phyloP scores from a whole-genome alignment of 495 filamentous ascomycete species.

The Terfezia claveryi region DNA sequence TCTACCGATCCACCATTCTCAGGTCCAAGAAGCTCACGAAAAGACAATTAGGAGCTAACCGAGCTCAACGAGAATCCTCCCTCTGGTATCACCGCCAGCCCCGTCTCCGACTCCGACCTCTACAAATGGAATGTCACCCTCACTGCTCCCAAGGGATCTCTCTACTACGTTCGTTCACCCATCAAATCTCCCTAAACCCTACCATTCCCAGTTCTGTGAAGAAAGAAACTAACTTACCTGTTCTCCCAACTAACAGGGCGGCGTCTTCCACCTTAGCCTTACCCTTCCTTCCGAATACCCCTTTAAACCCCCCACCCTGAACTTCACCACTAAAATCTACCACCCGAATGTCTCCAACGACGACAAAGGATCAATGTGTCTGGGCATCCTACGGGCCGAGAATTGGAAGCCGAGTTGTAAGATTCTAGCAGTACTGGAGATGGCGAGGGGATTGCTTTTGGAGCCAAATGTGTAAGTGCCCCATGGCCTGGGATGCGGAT shows the following conservation, averaged over 20 bases:
- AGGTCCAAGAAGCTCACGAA: no score
- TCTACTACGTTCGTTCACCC: slow-evolving; percentile 39
- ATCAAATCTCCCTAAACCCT: neutral
- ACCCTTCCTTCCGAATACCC: slow-evolving; percentile 71
- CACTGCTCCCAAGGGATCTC: slow-evolving; percentile 46
- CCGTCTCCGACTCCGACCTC: slow-evolving; percentile 39
- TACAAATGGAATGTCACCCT: slow-evolving; percentile 67
- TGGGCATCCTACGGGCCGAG: slow-evolving; percentile 66
- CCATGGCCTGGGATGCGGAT: neutral
- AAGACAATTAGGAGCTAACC: neutral
- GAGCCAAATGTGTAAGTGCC: slow-evolving; percentile 51
- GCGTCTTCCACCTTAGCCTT: slow-evolving; percentile 55
- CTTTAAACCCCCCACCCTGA: slow-evolving; percentile 74
- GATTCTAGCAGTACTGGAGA: slow-evolving; percentile 54
- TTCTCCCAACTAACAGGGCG: slow-evolving; percentile 30
- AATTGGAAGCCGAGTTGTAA: slow-evolving; percentile 86
- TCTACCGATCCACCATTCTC: neutral
- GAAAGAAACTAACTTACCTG: slow-evolving; percentile 2
- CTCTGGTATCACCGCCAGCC: neutral
- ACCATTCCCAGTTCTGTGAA: neutral
- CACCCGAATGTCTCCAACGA: slow-evolving; percentile 97
- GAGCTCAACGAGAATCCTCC: neutral
- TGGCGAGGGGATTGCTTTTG: slow-evolving; percentile 50
- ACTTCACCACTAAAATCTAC: slow-evolving; percentile 88
- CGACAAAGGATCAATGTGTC: slow-evolving; percentile 73